These are phyloP conservation scores for Nymphaea thermarum DNA, from an alignment of 164 flowering plant genomes.

Conservation along the genomic window DNA sequence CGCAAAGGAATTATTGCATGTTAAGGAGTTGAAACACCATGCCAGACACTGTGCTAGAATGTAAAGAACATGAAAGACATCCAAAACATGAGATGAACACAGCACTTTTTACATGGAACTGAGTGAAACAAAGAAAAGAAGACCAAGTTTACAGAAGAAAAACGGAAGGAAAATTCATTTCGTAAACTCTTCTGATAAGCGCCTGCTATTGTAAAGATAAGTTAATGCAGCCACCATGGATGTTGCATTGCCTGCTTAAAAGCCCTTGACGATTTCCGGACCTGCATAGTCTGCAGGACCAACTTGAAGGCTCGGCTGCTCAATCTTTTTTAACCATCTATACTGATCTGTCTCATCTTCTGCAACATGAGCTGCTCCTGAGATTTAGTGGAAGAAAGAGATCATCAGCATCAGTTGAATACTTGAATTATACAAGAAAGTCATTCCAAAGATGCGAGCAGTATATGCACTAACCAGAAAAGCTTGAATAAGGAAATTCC, in stretches of 20 bases:
- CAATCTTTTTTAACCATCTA: conserved; percentile 70
- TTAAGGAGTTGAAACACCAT: too few relatives aligned
- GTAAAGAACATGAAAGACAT: too few relatives aligned
- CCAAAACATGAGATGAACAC: too few relatives aligned
- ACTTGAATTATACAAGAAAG: too few relatives aligned
- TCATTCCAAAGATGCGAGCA: not conserved
- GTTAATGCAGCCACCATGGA: not conserved
- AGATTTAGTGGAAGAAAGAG: conserved; percentile 6
- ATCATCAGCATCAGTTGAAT: not conserved
- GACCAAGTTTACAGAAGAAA: too few relatives aligned
- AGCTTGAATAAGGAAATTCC: conserved; percentile 25
- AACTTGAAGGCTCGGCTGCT: conserved; percentile 33
- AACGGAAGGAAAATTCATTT: too few relatives aligned
- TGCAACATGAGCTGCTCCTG: conserved; percentile 9
- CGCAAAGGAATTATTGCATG: too few relatives aligned
- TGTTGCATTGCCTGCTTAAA: not conserved
- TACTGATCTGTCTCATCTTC: conserved; percentile 19
- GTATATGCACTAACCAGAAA: conserved; percentile 26
- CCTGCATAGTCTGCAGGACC: conserved; percentile 68
- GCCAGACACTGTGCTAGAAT: too few relatives aligned
- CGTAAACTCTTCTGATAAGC: not conserved
- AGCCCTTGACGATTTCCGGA: conserved; percentile 29
- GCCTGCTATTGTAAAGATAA: not conserved
- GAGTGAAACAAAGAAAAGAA: too few relatives aligned
- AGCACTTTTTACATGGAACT: too few relatives aligned